These are phyloP conservation scores for Yarrowia sp. DNA, from an alignment of 805 yeast species.

Conservation along the genomic window DNA sequence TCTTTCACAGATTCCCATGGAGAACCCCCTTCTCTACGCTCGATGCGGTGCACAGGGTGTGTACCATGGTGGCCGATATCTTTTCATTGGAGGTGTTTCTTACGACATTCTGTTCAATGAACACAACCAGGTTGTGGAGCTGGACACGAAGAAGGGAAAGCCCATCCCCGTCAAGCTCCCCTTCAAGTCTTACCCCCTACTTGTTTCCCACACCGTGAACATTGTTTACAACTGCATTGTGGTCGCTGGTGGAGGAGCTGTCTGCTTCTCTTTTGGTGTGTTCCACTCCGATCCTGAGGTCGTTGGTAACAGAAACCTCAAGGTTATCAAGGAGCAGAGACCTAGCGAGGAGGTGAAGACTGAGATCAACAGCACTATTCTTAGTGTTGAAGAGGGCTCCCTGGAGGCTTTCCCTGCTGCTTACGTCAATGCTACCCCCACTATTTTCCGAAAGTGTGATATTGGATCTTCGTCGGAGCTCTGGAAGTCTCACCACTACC, in stretches of 20 bases:
- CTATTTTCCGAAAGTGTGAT: conserved; percentile 33
- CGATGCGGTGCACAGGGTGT: conserved; percentile 52
- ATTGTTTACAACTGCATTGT: conserved; percentile 33
- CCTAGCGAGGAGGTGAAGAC: neutral
- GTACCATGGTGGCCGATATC: conserved; percentile 36
- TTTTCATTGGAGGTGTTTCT: conserved; percentile 58
- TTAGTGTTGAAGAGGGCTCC: neutral
- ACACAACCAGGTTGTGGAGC: conserved; percentile 42
- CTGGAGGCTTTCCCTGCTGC: neutral
- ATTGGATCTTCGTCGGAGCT: conserved; percentile 35
- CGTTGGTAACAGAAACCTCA: neutral
- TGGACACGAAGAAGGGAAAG: conserved; percentile 9
- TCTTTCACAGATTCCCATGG: neutral
- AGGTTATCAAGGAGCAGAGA: conserved; percentile 3
- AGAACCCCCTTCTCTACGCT: conserved; percentile 32
- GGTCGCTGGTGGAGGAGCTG: conserved; percentile 69
- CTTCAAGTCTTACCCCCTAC: conserved; percentile 42
- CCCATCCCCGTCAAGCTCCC: conserved; percentile 3
- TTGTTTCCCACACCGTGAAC: conserved; percentile 54
- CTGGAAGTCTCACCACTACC: conserved; percentile 39
- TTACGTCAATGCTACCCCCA: conserved; percentile 32
- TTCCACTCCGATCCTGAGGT: conserved; percentile 44
- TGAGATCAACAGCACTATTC: neutral
- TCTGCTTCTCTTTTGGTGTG: conserved; percentile 77
- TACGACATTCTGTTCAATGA: conserved; percentile 40